Evolutionary conservation across 164 flowering plant genomes (phyloP).

Genomic region (Buxus sempervirens): DNA sequence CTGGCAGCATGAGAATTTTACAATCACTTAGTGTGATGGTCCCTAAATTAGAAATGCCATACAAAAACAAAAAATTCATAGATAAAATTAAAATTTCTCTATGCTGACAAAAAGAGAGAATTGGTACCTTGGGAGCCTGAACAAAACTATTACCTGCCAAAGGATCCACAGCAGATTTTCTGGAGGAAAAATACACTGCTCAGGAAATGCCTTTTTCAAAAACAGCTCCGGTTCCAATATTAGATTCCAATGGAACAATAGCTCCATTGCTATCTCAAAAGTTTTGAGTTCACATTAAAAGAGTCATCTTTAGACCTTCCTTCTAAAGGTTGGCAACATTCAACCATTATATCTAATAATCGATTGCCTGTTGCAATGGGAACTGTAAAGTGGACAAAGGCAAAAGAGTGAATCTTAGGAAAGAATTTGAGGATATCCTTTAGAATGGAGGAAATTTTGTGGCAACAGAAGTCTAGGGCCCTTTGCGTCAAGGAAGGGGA

Average conservation of each 20-base stretch:
- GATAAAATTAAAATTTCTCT: too few relatives aligned
- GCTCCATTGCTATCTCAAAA: slow-evolving; percentile 46
- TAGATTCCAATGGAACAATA: slow-evolving; percentile 48
- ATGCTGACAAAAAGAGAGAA: too few relatives aligned
- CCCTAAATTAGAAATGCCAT: slow-evolving; percentile 2
- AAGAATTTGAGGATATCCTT: too few relatives aligned
- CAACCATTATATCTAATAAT: slow-evolving; percentile 90
- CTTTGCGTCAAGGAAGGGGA: too few relatives aligned
- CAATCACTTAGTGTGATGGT: slow-evolving; percentile 68
- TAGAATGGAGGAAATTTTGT: too few relatives aligned
- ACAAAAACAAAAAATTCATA: slow-evolving; percentile 1
- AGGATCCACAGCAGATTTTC: slow-evolving; percentile 66
- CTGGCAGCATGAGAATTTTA: too few relatives aligned
- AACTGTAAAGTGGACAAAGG: too few relatives aligned
- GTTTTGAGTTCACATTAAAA: slow-evolving; percentile 49
- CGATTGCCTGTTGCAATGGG: slow-evolving; percentile 76
- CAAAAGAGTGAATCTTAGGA: too few relatives aligned
- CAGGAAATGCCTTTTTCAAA: slow-evolving; percentile 51
- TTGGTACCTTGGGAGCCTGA: slow-evolving; percentile 65
- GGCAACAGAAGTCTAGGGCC: too few relatives aligned
- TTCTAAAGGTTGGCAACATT: slow-evolving; percentile 97
- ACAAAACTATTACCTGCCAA: slow-evolving; percentile 45
- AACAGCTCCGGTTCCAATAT: slow-evolving; percentile 57
- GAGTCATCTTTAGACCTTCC: slow-evolving; percentile 52
- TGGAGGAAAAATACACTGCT: slow-evolving; percentile 61